Evolutionary conservation across 1,284 basidiomycete species (phyloP).

Genomic region (Mycena sp.): DNA sequence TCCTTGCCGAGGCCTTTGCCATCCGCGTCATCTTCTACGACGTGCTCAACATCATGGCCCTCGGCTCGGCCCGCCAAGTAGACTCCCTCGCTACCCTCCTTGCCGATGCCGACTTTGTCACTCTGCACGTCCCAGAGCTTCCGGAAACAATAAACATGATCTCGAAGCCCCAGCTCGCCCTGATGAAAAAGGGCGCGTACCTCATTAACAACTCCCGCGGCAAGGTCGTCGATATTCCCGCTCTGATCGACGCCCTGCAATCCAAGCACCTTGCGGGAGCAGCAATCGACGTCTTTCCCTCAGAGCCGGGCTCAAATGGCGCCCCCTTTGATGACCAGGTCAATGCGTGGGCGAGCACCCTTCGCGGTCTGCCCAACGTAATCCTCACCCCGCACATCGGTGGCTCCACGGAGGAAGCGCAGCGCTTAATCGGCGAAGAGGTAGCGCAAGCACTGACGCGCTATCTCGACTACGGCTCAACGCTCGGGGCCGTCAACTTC

Average conservation of each 20-base stretch:
- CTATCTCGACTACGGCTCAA: conserved; percentile 94
- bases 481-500: conserved; percentile 96
- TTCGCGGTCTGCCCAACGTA: conserved; percentile 84
- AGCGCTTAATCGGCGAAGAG: conserved; percentile 97
- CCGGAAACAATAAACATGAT: conserved; percentile 98
- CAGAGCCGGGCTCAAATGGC: conserved; percentile 93
- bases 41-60: conserved; percentile 96
- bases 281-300: conserved; percentile 95
- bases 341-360: conserved; percentile 81
- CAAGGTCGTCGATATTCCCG: conserved; percentile 94
- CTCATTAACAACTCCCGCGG: conserved; percentile 99
- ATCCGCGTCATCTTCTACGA: conserved; percentile 98
- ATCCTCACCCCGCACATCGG: conserved; percentile 99
- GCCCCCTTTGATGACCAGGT: conserved; percentile 86
- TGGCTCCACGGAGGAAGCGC: conserved; percentile 98
- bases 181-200: conserved; percentile 96
- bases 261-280: conserved; percentile 92
- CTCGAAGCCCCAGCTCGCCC: conserved; percentile 75
- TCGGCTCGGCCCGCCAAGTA: conserved; percentile 93
- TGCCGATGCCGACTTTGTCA: conserved; percentile 89
- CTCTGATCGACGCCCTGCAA: conserved; percentile 85
- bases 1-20: conserved; percentile 96
- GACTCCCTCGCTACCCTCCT: conserved; percentile 87
- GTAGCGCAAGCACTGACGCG: conserved; percentile 88
- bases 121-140: conserved; percentile 96